Conservation (phyloP, 2,329 filamentous ascomycete genomes). For the Rutstroemia sp. region DNA sequence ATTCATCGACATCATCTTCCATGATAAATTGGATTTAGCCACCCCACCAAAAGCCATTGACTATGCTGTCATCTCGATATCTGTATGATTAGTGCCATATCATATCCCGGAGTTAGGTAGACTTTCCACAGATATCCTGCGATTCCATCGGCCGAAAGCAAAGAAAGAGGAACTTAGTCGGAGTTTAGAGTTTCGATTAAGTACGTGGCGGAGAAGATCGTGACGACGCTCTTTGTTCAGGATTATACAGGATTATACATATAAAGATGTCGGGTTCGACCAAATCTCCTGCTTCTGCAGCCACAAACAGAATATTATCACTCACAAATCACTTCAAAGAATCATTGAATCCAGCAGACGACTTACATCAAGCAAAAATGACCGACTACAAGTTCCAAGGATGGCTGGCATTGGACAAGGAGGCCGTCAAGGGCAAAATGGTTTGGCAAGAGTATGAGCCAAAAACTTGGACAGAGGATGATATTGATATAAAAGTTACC, state of each 20-base stretch:
- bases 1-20: too few relatives aligned
- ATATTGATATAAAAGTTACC: conserved; percentile 43
- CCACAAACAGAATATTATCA: conserved; percentile 15
- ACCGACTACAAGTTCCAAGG: conserved; percentile 31
- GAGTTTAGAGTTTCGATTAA: too few relatives aligned
- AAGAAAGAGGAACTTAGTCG: too few relatives aligned
- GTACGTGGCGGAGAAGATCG: too few relatives aligned
- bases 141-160: too few relatives aligned
- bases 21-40: too few relatives aligned
- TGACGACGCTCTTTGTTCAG: background rate
- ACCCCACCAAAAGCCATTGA: too few relatives aligned
- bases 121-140: too few relatives aligned
- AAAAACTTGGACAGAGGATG: conserved; percentile 42
- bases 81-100: too few relatives aligned
- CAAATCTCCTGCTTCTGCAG: conserved; percentile 14
- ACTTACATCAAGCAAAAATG: conserved; percentile 20
- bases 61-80: too few relatives aligned
- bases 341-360: conserved; percentile 16
- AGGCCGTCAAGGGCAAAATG: conserved; percentile 30
- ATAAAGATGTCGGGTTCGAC: conserved; percentile 17
- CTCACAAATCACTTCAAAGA: conserved; percentile 21
- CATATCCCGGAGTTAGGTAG: too few relatives aligned
- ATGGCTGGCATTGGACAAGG: conserved; percentile 32
- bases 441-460: conserved; percentile 35
- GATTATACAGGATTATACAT: background rate